Conservation (phyloP, 768 basidiomycete species). For the Pilatotrama ljubarskyi region DNA sequence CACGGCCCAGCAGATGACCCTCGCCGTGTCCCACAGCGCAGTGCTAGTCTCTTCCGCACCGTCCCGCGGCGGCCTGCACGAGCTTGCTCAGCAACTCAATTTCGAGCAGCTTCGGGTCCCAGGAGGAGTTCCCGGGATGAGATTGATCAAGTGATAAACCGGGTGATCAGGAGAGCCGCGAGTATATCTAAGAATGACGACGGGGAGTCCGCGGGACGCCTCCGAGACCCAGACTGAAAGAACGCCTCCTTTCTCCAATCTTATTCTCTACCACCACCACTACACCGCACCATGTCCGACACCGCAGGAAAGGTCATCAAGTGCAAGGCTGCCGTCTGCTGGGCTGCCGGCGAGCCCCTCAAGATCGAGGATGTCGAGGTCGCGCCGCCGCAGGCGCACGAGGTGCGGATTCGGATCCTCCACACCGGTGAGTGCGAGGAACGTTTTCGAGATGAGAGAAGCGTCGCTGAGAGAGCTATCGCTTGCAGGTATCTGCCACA, state of each 20-base stretch:
- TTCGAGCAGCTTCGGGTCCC: conserved; percentile 11
- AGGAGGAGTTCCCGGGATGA: conserved; percentile 5
- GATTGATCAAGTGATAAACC: conserved; percentile 27
- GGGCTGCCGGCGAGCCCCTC: conserved; percentile 87
- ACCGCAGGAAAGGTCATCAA: conserved; percentile 78
- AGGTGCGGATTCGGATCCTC: conserved; percentile 92
- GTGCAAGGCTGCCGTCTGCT: conserved; percentile 93
- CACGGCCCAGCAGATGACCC: conserved; percentile 14
- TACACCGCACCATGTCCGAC: conserved; percentile 54
- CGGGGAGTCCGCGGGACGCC: background rate
- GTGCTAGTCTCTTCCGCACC: conserved; percentile 5
- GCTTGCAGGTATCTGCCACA: conserved; percentile 85
- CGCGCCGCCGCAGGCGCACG: conserved; percentile 83
- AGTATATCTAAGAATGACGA: conserved; percentile 21
- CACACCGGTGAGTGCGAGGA: conserved; percentile 67
- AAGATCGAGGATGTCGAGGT: conserved; percentile 93
- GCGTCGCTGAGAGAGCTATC: background rate
- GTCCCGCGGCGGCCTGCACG: conserved; percentile 14
- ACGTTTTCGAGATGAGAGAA: background rate
- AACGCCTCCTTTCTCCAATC: conserved; percentile 22
- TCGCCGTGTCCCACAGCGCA: background rate
- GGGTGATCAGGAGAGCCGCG: conserved; percentile 20
- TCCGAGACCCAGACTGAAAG: background rate
- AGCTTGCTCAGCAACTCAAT: conserved; percentile 19
- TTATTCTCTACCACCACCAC: conserved; percentile 17